A percentile compares a stretch with the other conserved stretches of the same genome.
Evolutionary conservation across 768 basidiomycete species (phyloP).

Genomic region (Boletellus emodensis): DNA sequence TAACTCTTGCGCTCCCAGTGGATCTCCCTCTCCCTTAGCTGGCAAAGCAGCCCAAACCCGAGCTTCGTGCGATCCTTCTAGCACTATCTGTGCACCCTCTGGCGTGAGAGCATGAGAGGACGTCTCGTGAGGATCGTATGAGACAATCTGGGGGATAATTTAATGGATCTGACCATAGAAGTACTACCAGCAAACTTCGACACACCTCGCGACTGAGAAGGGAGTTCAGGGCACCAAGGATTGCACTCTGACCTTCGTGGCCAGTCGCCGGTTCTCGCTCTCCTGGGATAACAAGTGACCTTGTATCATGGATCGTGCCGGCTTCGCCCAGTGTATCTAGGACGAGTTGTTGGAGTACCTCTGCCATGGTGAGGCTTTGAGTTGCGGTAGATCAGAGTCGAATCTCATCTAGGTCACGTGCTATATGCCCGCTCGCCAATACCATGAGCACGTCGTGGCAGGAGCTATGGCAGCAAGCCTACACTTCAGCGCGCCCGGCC

Average conservation of each 20-base stretch:
- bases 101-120: slow-evolving; percentile 69
- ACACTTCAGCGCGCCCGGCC: slow-evolving; percentile 55
- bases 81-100: slow-evolving; percentile 78
- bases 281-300: slow-evolving; percentile 64
- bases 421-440: background rate
- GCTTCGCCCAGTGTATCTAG: slow-evolving; percentile 64
- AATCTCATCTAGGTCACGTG: slow-evolving; percentile 23
- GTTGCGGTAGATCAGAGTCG: slow-evolving; percentile 1
- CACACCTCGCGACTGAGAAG: slow-evolving; percentile 79
- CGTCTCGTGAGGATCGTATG: slow-evolving; percentile 73
- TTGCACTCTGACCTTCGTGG: slow-evolving; percentile 75
- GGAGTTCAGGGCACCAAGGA: slow-evolving; percentile 91
- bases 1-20: slow-evolving; percentile 63
- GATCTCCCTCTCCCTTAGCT: slow-evolving; percentile 59
- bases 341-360: slow-evolving; percentile 74
- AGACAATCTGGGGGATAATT: slow-evolving; percentile 63
- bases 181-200: slow-evolving; percentile 12
- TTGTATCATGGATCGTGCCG: slow-evolving; percentile 61
- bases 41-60: slow-evolving; percentile 89
- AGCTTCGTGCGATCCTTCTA: slow-evolving; percentile 89
- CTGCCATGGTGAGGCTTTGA: slow-evolving; percentile 51
- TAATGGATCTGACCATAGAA: slow-evolving; percentile 8
- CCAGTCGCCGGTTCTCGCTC: slow-evolving; percentile 51
- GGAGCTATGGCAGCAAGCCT: slow-evolving; percentile 55
- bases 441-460: slow-evolving; percentile 20